A percentile compares a stretch with the other conserved stretches of the same genome.
phyloP scores from a whole-genome alignment of 192 early-diverging fungal species.

The Linnemannia exigua region DNA sequence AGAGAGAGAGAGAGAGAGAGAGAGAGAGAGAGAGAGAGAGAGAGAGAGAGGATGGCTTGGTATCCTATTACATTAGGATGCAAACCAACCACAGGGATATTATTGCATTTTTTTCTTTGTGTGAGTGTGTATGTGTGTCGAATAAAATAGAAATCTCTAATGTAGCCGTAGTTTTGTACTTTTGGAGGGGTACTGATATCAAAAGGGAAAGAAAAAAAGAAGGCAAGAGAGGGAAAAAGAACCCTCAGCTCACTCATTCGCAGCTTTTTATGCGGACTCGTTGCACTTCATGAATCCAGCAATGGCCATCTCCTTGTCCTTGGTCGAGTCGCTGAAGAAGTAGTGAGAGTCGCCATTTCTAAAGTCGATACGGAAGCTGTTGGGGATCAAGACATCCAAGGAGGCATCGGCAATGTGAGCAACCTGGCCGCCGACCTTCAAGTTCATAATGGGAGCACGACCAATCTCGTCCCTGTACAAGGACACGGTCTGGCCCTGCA shows the following conservation, averaged over 20 bases:
- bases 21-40: no score
- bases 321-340: conserved; percentile 63
- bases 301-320: conserved; percentile 58
- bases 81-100: no score
- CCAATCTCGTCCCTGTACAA: conserved; percentile 65
- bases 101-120: background rate
- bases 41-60: no score
- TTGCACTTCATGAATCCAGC: conserved; percentile 63
- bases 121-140: no score
- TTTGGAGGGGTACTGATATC: background rate
- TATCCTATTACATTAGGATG: no score
- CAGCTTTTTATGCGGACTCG: conserved; percentile 39
- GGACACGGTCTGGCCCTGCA: conserved; percentile 62
- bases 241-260: background rate
- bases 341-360: conserved; percentile 59
- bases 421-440: conserved; percentile 59
- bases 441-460: conserved; percentile 54
- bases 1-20: no score
- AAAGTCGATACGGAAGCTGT: conserved; percentile 65
- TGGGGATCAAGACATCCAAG: conserved; percentile 65
- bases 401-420: conserved; percentile 59
- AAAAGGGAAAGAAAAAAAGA: background rate
- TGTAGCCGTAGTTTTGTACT: conserved; percentile 2
- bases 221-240: background rate
- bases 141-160: conserved; percentile 9